Base-by-base conservation (phyloP, 768 basidiomycete genomes). In the Mycena epipterygia region DNA sequence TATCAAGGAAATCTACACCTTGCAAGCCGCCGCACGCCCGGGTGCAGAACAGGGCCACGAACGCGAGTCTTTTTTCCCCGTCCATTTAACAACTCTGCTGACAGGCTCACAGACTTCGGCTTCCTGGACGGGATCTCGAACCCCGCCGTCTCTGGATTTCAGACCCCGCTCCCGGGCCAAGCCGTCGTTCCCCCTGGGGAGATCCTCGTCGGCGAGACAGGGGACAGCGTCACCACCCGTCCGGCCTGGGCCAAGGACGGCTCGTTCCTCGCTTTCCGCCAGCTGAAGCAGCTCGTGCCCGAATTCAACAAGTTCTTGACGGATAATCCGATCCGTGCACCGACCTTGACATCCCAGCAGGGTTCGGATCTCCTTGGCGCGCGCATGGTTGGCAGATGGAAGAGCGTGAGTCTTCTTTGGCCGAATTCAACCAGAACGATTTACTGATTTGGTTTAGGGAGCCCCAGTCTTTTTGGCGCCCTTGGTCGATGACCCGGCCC, bases 71-170 rank as follows among this genome's bases (percentile, higher is more conserved):
- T 25, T 12, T 16, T 27, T n/a, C 39, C 4, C 25, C 4, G 41
- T 29, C 27, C 13, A 13, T 59, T n/a, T n/a, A n/a, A n/a, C n/a
- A n/a, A n/a, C n/a, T 29, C 37, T 35, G 49, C 44, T 53, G 19
- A 51, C 25, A 37, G 35, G 17, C n/a, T n/a, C n/a, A 19, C 52
- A 27, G 27, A 52, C 27, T 89, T 89, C 64, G 88, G 89, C 2
- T 89, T 82, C 76, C 71, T 84, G 70, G 89, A 89, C 72, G 86
- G 87, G 0, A 83, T 89, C 41, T 86, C 87, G 2, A 86, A 89
- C 73, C 88, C 89, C 6, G 79, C 83, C 5, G 78, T 86, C 46
- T 77, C 73, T 39, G 85, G 84, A 0, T 86, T 85, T 73, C 73
- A 67, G 39, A 77, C 81, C 41, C n/a, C n/a, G n/a, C n/a, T n/a